Percentiles rank a stretch among this genome's conserved stretches.
These are phyloP conservation scores for Aspergillus heteromorphus DNA, from an alignment of 495 filamentous ascomycete genomes.

Conservation along the genomic window DNA sequence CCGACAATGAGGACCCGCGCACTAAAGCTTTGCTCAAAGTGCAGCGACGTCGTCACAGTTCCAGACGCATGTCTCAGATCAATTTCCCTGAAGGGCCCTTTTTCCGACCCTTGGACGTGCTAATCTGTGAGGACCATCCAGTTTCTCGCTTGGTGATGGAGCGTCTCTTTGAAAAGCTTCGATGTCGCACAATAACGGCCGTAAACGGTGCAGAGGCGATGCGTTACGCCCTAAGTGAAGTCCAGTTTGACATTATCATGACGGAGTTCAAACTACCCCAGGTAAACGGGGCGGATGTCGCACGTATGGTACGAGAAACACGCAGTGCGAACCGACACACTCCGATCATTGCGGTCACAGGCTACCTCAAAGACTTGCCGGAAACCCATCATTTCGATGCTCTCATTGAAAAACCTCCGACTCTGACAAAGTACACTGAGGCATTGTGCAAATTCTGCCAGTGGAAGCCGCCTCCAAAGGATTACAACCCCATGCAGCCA, in stretches of 20 bases:
- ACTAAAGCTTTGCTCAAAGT: constrained; percentile 89
- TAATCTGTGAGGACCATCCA: constrained; percentile 97
- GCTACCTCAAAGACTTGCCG: constrained; percentile 91
- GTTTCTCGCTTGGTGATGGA: constrained; percentile 98
- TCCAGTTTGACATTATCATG: constrained; percentile 93
- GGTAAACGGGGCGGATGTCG: constrained; percentile 89
- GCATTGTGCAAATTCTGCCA: constrained; percentile 79
- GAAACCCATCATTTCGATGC: constrained; percentile 92
- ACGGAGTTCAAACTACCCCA: constrained; percentile 94
- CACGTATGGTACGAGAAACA: constrained; percentile 93
- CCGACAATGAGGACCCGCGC: constrained; percentile 91
- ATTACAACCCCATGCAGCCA: constrained; percentile 38
- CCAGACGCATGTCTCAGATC: constrained; percentile 84
- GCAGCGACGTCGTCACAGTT: constrained; percentile 85
- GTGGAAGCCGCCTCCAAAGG: constrained; percentile 74
- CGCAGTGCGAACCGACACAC: constrained; percentile 92
- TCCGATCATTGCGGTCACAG: constrained; percentile 94
- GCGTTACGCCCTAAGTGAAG: constrained; percentile 86
- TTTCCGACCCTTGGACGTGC: constrained; percentile 86
- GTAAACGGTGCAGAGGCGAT: constrained; percentile 84
- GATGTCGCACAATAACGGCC: constrained; percentile 90
- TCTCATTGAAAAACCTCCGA: constrained; percentile 93
- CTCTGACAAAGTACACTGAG: constrained; percentile 78
- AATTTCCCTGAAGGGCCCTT: constrained; percentile 72
- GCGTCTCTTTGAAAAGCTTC: constrained; percentile 86